phyloP scores from a whole-genome alignment of 2,329 filamentous ascomycete genomes.

The Arthrobotrys entomopaga region DNA sequence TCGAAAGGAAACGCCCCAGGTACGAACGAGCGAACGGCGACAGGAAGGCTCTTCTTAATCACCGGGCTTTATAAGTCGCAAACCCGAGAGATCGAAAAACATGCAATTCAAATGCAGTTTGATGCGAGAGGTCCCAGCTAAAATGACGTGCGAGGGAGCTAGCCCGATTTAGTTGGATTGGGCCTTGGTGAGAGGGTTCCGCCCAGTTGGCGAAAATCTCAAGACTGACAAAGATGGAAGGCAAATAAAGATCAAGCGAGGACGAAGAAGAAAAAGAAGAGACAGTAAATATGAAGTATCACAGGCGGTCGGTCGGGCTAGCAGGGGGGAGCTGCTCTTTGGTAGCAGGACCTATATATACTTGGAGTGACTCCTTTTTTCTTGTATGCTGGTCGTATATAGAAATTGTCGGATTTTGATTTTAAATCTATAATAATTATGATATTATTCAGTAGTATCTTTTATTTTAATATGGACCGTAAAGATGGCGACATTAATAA shows the following conservation, averaged over 20 bases:
- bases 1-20: background rate
- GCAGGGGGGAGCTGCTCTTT: background rate
- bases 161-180: background rate
- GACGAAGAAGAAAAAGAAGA: no score
- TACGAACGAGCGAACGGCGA: background rate
- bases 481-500: no score
- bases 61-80: background rate
- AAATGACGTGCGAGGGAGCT: constrained; percentile 33
- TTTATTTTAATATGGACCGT: no score
- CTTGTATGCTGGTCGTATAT: background rate
- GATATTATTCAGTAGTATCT: no score
- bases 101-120: background rate
- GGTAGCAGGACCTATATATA: no score
- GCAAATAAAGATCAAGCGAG: constrained; percentile 1
- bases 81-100: no score
- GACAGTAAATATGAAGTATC: no score
- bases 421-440: no score
- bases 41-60: constrained; percentile 11
- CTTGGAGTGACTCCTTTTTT: background rate
- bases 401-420: no score
- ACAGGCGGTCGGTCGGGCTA: background rate
- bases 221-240: constrained; percentile 10
- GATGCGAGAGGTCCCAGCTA: background rate
- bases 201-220: background rate
- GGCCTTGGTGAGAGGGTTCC: background rate